phyloP scores from a whole-genome alignment of 495 filamentous ascomycete genomes.

The Daldinia concentrica region DNA sequence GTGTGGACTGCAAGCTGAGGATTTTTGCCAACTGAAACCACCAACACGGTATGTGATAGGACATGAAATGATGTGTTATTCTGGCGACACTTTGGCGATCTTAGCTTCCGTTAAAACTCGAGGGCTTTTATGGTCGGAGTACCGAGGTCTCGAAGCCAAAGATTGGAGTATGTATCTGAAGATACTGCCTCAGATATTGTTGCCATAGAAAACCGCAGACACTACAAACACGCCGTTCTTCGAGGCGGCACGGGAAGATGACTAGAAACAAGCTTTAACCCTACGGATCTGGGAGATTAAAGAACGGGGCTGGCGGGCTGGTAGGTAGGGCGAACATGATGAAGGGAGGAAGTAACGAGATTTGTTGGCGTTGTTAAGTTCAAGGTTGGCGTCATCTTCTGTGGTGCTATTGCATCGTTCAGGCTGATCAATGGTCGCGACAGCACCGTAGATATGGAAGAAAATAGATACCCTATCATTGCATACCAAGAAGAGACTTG shows the following conservation, averaged over 20 bases:
- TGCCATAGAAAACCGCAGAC: background rate
- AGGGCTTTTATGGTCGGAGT: background rate
- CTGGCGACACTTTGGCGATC: background rate
- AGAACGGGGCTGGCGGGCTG: slow-evolving; percentile 2
- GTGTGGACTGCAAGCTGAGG: slow-evolving; percentile 68
- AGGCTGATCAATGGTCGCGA: slow-evolving; percentile 29
- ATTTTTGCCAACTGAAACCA: slow-evolving; percentile 64
- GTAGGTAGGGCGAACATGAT: slow-evolving; percentile 16
- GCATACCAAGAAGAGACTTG: slow-evolving; percentile 27
- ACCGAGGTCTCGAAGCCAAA: background rate
- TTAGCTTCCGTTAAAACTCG: background rate
- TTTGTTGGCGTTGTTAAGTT: slow-evolving; percentile 37
- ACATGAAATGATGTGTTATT: slow-evolving; percentile 8
- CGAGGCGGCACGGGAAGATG: background rate
- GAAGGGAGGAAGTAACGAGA: slow-evolving; percentile 33
- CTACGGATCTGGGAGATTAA: slow-evolving; percentile 12
- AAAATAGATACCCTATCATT: slow-evolving; percentile 47
- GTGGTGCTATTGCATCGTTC: slow-evolving; percentile 25
- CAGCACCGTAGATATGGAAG: slow-evolving; percentile 36
- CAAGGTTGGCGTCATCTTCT: slow-evolving; percentile 43
- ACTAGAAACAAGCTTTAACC: slow-evolving; percentile 11
- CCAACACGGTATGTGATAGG: background rate
- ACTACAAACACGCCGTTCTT: background rate
- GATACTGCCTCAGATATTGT: slow-evolving; percentile 6
- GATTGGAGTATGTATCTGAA: background rate